Evolutionary conservation across 129 eudicot genomes (phyloP).

Genomic region (Rutidosis leptorrhynchoides): DNA sequence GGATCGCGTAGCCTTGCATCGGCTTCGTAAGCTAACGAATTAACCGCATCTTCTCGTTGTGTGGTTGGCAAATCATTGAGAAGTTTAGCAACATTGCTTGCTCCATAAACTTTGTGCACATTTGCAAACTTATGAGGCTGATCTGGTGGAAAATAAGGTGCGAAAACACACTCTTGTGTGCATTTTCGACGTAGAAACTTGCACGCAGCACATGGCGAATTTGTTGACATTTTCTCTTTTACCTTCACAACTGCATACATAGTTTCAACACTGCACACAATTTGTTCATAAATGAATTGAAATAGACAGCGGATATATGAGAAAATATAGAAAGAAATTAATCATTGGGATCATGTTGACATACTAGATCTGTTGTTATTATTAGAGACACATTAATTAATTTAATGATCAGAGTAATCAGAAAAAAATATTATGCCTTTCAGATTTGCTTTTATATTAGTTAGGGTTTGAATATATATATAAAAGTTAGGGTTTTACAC

Average conservation of each 20-base stretch:
- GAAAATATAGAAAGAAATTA: neutral
- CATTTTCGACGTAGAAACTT: constrained; percentile 71
- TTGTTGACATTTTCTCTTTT: constrained; percentile 52
- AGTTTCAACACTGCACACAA: constrained; percentile 29
- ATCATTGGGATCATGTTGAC: constrained; percentile 32
- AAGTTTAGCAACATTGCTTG: constrained; percentile 74
- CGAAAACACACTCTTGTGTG: constrained; percentile 87
- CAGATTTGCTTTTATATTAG: constrained; percentile 4
- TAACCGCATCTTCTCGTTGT: constrained; percentile 82
- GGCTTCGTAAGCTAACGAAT: constrained; percentile 80
- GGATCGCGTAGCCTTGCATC: constrained; percentile 81
- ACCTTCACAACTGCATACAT: constrained; percentile 34
- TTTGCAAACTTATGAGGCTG: constrained; percentile 72
- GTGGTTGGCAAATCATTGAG: constrained; percentile 58
- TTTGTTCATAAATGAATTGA: constrained; percentile 9
- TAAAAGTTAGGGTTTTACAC: too few relatives aligned
- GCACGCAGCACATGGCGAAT: constrained; percentile 93
- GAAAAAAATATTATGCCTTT: constrained; percentile 21
- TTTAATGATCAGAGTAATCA: constrained; percentile 24
- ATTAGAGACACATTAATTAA: constrained; percentile 22
- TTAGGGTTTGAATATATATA: neutral
- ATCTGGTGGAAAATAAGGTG: constrained; percentile 89
- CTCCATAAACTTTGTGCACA: constrained; percentile 88
- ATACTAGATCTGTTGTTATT: constrained; percentile 21
- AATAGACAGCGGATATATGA: neutral